Evolutionary conservation across 176 grass and related monocot species (phyloP).

Genomic region (Melocanna baccifera): DNA sequence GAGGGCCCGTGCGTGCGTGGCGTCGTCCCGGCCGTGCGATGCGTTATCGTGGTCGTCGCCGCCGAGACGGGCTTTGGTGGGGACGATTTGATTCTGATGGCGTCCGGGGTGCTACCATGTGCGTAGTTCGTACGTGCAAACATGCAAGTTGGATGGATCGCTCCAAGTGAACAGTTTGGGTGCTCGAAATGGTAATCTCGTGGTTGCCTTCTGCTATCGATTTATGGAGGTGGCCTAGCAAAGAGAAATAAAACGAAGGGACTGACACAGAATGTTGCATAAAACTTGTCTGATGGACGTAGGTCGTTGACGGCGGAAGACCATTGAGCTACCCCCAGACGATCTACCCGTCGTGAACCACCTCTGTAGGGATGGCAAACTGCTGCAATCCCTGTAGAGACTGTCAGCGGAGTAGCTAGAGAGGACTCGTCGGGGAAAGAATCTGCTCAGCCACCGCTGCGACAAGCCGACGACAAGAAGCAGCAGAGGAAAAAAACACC

Average conservation of each 20-base stretch:
- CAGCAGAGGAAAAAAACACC: too few relatives aligned
- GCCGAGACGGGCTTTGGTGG: not conserved
- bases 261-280: not conserved
- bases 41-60: not conserved
- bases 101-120: not conserved
- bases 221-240: not conserved
- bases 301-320: not conserved
- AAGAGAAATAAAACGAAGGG: not conserved
- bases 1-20: not conserved
- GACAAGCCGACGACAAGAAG: too few relatives aligned
- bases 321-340: not conserved
- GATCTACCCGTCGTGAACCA: too few relatives aligned
- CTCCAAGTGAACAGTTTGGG: not conserved
- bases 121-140: not conserved
- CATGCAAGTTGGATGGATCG: not conserved
- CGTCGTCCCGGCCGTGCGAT: not conserved
- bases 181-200: not conserved
- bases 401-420: too few relatives aligned
- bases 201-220: not conserved
- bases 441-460: too few relatives aligned
- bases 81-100: not conserved
- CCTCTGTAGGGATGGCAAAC: too few relatives aligned
- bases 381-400: too few relatives aligned
- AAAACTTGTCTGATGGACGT: not conserved
- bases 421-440: too few relatives aligned